Conservation (phyloP, 805 yeast species). For the Dipodascus geniculatus region DNA sequence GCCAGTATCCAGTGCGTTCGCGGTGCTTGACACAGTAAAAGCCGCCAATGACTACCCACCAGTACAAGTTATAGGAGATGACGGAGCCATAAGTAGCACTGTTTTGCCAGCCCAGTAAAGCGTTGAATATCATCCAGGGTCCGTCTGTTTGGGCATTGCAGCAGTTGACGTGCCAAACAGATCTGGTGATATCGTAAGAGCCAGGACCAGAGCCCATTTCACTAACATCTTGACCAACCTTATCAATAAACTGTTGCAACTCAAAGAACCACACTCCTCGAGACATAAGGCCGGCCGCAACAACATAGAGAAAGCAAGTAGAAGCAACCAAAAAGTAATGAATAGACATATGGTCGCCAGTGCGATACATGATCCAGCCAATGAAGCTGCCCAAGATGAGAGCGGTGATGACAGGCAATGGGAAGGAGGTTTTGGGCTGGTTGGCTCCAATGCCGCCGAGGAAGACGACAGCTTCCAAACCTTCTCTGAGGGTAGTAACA, state of each 20-base stretch:
- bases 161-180: constrained; percentile 92
- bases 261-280: constrained; percentile 92
- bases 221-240: constrained; percentile 76
- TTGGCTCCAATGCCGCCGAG: constrained; percentile 79
- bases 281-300: constrained; percentile 78
- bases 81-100: constrained; percentile 88
- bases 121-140: constrained; percentile 83
- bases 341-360: constrained; percentile 69
- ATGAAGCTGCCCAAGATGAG: constrained; percentile 45
- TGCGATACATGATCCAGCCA: constrained; percentile 58
- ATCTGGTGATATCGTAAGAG: constrained; percentile 63
- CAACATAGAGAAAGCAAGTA: constrained; percentile 70
- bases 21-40: constrained; percentile 34
- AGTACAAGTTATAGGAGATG: constrained; percentile 55
- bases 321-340: constrained; percentile 63
- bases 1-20: constrained; percentile 51
- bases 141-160: constrained; percentile 89
- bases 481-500: constrained; percentile 79
- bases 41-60: constrained; percentile 41
- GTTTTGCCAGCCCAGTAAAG: constrained; percentile 88
- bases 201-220: constrained; percentile 94
- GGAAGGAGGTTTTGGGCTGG: constrained; percentile 53
- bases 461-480: constrained; percentile 84
- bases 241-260: constrained; percentile 58
- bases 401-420: constrained; percentile 52